Evolutionary conservation across 306 rosid species (phyloP).

Genomic region (Cicer yamashitae): DNA sequence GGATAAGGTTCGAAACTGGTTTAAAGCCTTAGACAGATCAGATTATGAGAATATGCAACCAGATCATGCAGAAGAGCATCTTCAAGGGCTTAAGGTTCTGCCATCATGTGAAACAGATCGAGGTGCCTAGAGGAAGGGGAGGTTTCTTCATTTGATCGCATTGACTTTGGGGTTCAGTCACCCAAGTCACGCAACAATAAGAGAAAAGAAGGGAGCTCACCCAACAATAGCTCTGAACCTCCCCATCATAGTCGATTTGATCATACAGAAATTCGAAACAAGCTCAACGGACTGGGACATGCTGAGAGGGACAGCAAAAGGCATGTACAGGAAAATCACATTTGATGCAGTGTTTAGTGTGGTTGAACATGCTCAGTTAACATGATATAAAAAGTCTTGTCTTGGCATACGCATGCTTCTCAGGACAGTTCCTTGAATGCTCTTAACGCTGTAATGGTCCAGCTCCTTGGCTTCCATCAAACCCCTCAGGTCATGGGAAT

Average conservation of each 20-base stretch:
- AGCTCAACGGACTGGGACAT: conserved; percentile 55
- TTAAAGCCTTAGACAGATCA: conserved; percentile 60
- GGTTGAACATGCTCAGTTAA: not conserved
- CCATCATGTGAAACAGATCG: conserved; percentile 52
- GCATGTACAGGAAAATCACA: conserved; percentile 66
- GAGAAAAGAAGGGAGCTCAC: conserved; percentile 77
- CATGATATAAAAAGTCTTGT: too few relatives aligned
- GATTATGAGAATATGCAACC: conserved; percentile 56
- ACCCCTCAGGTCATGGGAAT: not conserved
- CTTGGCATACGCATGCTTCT: too few relatives aligned
- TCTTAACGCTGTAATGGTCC: conserved; percentile 33
- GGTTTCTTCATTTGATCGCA: conserved; percentile 56
- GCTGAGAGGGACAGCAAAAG: conserved; percentile 70
- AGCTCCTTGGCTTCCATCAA: conserved; percentile 15
- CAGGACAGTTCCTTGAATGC: conserved; percentile 22
- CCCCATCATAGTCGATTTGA: conserved; percentile 54
- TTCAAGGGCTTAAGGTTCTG: conserved; percentile 41
- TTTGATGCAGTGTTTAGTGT: conserved; percentile 12
- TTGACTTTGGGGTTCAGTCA: conserved; percentile 52
- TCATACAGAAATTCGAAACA: conserved; percentile 52
- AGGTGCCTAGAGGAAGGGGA: conserved; percentile 82
- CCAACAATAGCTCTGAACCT: conserved; percentile 50
- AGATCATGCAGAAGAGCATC: conserved; percentile 60
- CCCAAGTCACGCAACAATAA: conserved; percentile 71
- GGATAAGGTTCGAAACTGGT: conserved; percentile 73